Conservation (phyloP, 345 rosid genomes). For the Populus simonii region DNA sequence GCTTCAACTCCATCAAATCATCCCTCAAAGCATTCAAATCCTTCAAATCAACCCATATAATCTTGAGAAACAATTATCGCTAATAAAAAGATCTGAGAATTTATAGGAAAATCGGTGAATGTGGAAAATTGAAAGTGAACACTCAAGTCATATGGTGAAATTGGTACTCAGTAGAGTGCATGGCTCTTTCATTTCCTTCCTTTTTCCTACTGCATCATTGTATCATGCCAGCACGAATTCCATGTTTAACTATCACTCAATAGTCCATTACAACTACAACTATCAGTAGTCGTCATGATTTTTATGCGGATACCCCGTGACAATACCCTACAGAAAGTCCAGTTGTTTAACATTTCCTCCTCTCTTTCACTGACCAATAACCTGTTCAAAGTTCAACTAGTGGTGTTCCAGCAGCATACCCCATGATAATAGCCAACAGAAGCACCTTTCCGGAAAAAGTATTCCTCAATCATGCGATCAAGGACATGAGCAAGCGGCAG, state of each 20-base stretch:
- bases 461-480: constrained; percentile 84
- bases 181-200: no score
- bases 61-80: background rate
- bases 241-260: no score
- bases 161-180: no score
- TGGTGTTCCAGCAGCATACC: constrained; percentile 38
- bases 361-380: background rate
- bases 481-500: constrained; percentile 91
- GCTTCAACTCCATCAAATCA: constrained; percentile 80
- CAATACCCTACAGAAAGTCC: no score
- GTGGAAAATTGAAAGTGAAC: background rate
- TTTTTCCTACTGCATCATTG: no score
- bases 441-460: constrained; percentile 83
- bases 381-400: background rate
- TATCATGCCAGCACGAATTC: no score
- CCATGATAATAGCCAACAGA: constrained; percentile 95
- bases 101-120: background rate
- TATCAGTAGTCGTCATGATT: no score
- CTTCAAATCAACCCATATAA: constrained; percentile 31
- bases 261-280: no score
- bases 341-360: background rate
- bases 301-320: no score
- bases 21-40: constrained; percentile 80
- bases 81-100: background rate
- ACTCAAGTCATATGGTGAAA: no score